These are phyloP conservation scores for Aspergillus taichungensis DNA, from an alignment of 495 filamentous ascomycete genomes.

Conservation along the genomic window DNA sequence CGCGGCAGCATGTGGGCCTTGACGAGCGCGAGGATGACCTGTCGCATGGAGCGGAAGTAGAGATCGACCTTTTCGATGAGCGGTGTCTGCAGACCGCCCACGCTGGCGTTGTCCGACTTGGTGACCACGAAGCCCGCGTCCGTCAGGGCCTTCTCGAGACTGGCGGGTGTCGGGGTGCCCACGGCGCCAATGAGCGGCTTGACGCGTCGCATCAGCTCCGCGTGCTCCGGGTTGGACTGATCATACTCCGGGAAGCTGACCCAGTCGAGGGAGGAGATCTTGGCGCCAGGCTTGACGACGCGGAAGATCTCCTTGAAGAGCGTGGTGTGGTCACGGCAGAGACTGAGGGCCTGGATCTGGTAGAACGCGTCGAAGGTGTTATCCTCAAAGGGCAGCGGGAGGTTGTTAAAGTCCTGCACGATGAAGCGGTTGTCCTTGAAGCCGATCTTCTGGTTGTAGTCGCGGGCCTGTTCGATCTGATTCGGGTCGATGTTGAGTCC, in stretches of 20 bases:
- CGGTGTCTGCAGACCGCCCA: constrained; percentile 48
- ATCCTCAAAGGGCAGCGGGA: constrained; percentile 50
- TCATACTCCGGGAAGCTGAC: constrained; percentile 49
- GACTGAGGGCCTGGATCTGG: constrained; percentile 54
- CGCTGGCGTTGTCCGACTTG: constrained; percentile 48
- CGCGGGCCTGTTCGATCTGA: constrained; percentile 47
- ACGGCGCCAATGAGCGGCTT: constrained; percentile 57
- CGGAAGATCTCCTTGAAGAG: constrained; percentile 49
- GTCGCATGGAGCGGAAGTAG: constrained; percentile 50
- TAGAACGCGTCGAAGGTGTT: constrained; percentile 53
- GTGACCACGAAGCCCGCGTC: constrained; percentile 46
- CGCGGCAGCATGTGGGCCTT: constrained; percentile 42
- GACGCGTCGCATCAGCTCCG: constrained; percentile 49
- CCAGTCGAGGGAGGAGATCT: constrained; percentile 52
- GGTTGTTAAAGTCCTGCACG: constrained; percentile 48
- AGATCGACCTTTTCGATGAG: constrained; percentile 52
- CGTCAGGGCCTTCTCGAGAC: constrained; percentile 41
- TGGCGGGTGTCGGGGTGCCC: constrained; percentile 49
- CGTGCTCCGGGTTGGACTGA: constrained; percentile 43
- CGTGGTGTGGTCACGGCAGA: constrained; percentile 46
- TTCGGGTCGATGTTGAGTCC: constrained; percentile 56
- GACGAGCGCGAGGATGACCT: constrained; percentile 44
- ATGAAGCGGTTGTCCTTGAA: constrained; percentile 44
- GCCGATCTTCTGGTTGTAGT: constrained; percentile 41
- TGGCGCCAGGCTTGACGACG: constrained; percentile 49